Evolutionary conservation across 352 stramenopile species (phyloP), one percentile per base, ranked within the genome.

Genomic region (Saprolegnia parasitica): DNA sequence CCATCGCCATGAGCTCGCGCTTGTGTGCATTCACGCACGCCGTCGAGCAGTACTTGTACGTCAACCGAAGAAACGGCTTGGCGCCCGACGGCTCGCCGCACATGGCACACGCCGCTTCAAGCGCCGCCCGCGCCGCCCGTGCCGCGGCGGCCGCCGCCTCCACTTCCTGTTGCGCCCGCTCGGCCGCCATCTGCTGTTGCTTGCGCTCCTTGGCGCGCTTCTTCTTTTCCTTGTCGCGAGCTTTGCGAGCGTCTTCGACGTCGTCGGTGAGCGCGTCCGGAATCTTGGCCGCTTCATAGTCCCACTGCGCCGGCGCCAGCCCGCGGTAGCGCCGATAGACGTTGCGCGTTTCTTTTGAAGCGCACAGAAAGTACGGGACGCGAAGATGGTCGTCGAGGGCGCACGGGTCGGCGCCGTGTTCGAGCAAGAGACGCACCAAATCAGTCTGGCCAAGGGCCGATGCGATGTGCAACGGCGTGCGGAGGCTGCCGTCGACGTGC

Each of bases 11-110:
- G 23, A 98, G 77, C 72, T 98, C 87, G 20, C 95, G 84, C 60
- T 96, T 91, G 77, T 98, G 95, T 54, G 80, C 84, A 61, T 90
- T 90, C 37, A 98, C 93, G 74, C 95, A 98, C 21, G 97, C 87
- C 1, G 87, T 96, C 50, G 86, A 97, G 73, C 95, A 98, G 74
- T 98, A 98, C 49, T 89, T 90, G 75, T 89, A 98, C 45, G 97
- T 88, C 21, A 98, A 76, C 29, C 93, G 89, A 61, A 83, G 81
- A 66, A 98, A 97, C 64, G 95, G 95, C 65, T 92, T 81, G 55
- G 89, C 92, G 60, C 89, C 87, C 5, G 85, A 83, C 65, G 81
- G 90, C 76, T 89, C 91, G 71, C 79, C 89, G 76, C 78, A 96
- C 52, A 80, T 86, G 79, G 84, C 81, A 75, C 74, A 96, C 62